phyloP scores from a whole-genome alignment of 345 rosid genomes.

The Hibiscus mutabilis region DNA sequence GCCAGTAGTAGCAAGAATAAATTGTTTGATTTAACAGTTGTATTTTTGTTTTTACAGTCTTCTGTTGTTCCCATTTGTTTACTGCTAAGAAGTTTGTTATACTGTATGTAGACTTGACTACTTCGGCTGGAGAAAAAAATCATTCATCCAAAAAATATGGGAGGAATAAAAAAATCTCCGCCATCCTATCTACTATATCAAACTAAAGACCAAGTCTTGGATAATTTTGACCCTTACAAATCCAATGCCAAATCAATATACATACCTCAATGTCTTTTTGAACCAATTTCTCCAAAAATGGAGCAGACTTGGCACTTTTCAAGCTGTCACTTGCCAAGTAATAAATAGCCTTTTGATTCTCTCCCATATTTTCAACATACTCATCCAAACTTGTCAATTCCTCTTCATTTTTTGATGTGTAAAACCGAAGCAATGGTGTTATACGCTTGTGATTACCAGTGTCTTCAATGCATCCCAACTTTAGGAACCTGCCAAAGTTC shows the following conservation, averaged over 20 bases:
- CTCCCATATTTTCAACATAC: conserved; percentile 93
- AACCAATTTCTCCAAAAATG: conserved; percentile 89
- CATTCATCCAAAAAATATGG: background rate
- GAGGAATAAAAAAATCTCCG: background rate
- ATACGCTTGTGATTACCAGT: conserved; percentile 92
- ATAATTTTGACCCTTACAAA: background rate
- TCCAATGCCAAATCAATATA: background rate
- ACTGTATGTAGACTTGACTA: background rate
- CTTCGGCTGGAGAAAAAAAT: background rate
- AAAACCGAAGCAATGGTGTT: conserved; percentile 73
- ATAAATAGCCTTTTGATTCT: conserved; percentile 88
- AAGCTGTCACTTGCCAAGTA: conserved; percentile 91
- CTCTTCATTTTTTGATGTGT: conserved; percentile 78
- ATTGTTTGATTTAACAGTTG: background rate
- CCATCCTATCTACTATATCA: background rate
- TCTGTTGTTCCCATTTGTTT: background rate
- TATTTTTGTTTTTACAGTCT: background rate
- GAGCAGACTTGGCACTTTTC: conserved; percentile 91
- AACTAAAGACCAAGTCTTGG: background rate
- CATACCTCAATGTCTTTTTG: conserved; percentile 87
- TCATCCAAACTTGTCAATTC: conserved; percentile 79
- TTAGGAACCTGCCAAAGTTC: conserved; percentile 84
- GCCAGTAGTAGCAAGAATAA: background rate
- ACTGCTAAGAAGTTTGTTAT: background rate
- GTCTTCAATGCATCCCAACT: conserved; percentile 94